Evolutionary conservation across 2,329 filamentous ascomycete genomes (phyloP), one percentile per base, ranked within the genome.

Genomic region (Chaetomiaceae sp.): DNA sequence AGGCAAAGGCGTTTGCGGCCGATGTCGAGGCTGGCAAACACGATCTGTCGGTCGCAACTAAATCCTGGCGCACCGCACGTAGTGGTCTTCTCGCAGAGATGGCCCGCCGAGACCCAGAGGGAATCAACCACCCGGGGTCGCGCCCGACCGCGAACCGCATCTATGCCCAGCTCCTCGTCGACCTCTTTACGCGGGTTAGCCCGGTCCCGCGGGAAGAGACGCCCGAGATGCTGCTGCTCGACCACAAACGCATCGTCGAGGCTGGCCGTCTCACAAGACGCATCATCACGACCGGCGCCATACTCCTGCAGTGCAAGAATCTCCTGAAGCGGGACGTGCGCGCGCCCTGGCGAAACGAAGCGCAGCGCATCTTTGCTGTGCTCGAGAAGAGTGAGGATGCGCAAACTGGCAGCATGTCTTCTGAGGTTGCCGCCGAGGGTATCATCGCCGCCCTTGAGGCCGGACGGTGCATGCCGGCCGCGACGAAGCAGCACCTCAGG

Each of bases 271-370:
- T 82, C 53, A 75, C 82, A 1, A 70, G 85, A 41, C 79, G 82
- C 40, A 85, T 92, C 61, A 80, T 88, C 20, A 87, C 86, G 1
- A 80, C 86, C 3, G 87, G 86, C 1, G 85, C 87, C 0, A 85
- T 92, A 43, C 73, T 91, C 25, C 72, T 92, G 13, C 89, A 90
- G 47, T 86, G 85, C 68, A 94, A 94, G 73, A 92, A 90, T 61
- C 75, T 92, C 7, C 78, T 94, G 29, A 91, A 90, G 70, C 82
- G 89, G 14, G 88, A 92, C 64, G 86, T 90, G 3, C 82, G 89
- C 40, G 80, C 80, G 11, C 82, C 86, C 18, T 94, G 89, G 89
- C 89, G 85, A 68, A 80, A 76, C 21, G 86, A 91, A 68, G 86
- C 87, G 0, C 73, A 75, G 2, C 82, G 87, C n/a, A 81, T 91